Evolutionary conservation across 2,329 filamentous ascomycete genomes (phyloP).

Genomic region (Verticillium albo-atrum): DNA sequence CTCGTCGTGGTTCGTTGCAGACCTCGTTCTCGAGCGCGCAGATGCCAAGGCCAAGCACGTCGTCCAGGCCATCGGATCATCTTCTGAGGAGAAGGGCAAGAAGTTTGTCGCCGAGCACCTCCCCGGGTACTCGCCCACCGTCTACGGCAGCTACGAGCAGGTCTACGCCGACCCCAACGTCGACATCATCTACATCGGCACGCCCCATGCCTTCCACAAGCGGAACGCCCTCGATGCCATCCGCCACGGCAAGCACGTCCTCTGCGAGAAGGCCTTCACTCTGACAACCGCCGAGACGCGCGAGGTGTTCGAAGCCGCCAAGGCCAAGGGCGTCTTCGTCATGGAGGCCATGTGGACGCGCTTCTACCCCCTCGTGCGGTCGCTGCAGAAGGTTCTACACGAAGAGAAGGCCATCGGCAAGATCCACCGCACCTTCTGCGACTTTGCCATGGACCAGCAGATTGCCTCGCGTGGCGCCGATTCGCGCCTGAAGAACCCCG

Average conservation of each 20-base stretch:
- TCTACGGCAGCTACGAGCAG: slow-evolving; percentile 34
- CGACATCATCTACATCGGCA: slow-evolving; percentile 42
- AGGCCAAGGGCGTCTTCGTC: slow-evolving; percentile 33
- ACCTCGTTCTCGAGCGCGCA: slow-evolving; percentile 30
- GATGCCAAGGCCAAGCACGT: slow-evolving; percentile 32
- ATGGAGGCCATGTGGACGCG: slow-evolving; percentile 44
- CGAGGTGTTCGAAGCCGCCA: slow-evolving; percentile 33
- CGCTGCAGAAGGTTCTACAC: slow-evolving; percentile 29
- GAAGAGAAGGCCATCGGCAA: slow-evolving; percentile 33
- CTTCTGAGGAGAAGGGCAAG: slow-evolving; percentile 29
- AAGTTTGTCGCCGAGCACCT: slow-evolving; percentile 30
- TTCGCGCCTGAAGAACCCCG: slow-evolving; percentile 29
- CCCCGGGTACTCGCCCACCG: slow-evolving; percentile 18
- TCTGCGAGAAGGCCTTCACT: slow-evolving; percentile 42
- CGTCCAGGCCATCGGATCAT: slow-evolving; percentile 37
- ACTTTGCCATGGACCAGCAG: slow-evolving; percentile 32
- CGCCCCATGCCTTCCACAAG: slow-evolving; percentile 38
- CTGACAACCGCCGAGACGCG: slow-evolving; percentile 33
- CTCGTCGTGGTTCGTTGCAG: slow-evolving; percentile 36
- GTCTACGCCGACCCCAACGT: slow-evolving; percentile 35
- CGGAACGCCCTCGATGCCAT: slow-evolving; percentile 38
- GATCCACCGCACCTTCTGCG: slow-evolving; percentile 31
- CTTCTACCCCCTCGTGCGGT: slow-evolving; percentile 31
- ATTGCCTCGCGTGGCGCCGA: slow-evolving; percentile 22
- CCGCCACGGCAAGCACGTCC: slow-evolving; percentile 33